These are phyloP conservation scores for Volvariella volvacea DNA, from an alignment of 1,284 basidiomycete species.

Conservation along the genomic window DNA sequence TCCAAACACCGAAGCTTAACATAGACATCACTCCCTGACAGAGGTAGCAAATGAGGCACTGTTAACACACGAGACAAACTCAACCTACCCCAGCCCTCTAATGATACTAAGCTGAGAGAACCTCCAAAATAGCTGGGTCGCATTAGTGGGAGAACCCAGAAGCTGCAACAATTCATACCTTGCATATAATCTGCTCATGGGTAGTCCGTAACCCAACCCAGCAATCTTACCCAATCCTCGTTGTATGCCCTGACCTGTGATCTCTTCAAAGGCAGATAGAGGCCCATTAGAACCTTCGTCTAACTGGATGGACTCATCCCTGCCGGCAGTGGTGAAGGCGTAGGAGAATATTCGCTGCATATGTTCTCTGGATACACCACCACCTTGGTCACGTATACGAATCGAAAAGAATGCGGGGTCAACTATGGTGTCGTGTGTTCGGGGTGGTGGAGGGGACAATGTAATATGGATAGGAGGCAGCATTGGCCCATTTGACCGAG, in stretches of 20 bases:
- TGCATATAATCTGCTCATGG: constrained; percentile 80
- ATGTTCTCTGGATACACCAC: constrained; percentile 71
- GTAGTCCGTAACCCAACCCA: constrained; percentile 79
- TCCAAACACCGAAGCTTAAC: constrained; percentile 69
- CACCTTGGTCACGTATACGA: constrained; percentile 81
- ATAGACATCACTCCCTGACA: constrained; percentile 67
- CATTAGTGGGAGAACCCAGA: constrained; percentile 12
- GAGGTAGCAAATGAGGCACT: neutral
- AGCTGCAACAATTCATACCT: constrained; percentile 31
- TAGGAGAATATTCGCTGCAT: constrained; percentile 83
- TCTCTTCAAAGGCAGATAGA: constrained; percentile 71
- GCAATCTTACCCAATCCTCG: constrained; percentile 70
- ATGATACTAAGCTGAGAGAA: constrained; percentile 65
- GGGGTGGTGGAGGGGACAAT: constrained; percentile 48
- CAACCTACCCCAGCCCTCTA: constrained; percentile 76
- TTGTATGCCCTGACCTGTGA: constrained; percentile 70
- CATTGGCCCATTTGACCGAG: constrained; percentile 25
- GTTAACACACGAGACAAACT: too few relatives aligned
- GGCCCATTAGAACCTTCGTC: constrained; percentile 54
- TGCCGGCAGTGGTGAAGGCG: constrained; percentile 82
- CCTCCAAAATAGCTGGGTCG: constrained; percentile 66
- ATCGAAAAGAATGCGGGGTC: constrained; percentile 54
- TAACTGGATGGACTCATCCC: constrained; percentile 28
- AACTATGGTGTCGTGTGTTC: constrained; percentile 22
- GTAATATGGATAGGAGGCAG: constrained; percentile 70